Evolutionary conservation across 164 flowering plant species (phyloP), one percentile per base, ranked within the genome.

Genomic region (Vitis cinerea): DNA sequence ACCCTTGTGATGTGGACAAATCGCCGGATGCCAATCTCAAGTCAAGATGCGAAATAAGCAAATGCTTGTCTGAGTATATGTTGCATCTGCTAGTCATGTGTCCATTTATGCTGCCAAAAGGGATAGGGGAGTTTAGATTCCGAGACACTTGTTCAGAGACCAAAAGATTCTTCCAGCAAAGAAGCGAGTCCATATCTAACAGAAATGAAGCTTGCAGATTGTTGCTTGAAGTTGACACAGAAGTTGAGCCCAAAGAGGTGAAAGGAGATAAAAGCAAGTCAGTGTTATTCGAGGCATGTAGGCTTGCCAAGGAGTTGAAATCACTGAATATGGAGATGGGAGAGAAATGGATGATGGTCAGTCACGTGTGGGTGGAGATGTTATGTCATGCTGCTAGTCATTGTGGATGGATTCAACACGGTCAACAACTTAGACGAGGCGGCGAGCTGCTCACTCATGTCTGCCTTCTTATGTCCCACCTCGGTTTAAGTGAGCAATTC

Each of bases 371-470:
- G 74, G 51, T 72, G 23, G 75, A 72, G 37, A 64, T 72, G 75
- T 6, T 72, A 30, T 50, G 59, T 37, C 66, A 72, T 52, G 70
- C 75, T 2, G 75, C 75, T 16, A 56, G 16, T 15, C 44, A 60
- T 2, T 72, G 75, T 37, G n/a, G 8, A 10, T 2, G 57, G 49
- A 15, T 19, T 17, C 16, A 51, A 2, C 70, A 72, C 23, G 54
- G 70, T 1, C 30, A 66, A 31, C 64, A 65, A 9, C 23, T 72
- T 0, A n/a, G 75, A 31, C 59, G 59, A 59, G 75, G 70, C 16
- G 75, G 70, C 7, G 75, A 65, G 14, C 48, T 72, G 27, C 50
- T 72, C 50, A 72, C 75, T 30, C 75, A 72, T 53, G 75, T 72
- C 12, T 66, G 75, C 31, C 65, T 71, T 56, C 68, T 71, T n/a